Percentiles rank a stretch among this genome's conserved stretches.
Evolutionary conservation across 2,329 filamentous ascomycete species (phyloP).

Genomic region (Pseudofabraea citricarpa): DNA sequence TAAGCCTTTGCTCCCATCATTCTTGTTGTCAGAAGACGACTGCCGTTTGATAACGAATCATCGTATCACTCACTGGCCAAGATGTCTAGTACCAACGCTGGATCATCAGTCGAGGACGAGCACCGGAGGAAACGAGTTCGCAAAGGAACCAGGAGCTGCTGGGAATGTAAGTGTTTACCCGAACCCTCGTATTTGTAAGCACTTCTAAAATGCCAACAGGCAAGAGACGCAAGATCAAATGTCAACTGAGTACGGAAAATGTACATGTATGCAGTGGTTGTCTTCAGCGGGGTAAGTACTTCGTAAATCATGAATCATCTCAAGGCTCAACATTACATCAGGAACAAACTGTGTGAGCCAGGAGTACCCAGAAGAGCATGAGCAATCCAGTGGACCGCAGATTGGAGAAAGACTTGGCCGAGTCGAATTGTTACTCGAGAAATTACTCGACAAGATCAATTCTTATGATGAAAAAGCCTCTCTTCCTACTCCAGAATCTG

Average conservation of each 20-base stretch:
- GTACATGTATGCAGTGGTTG: constrained; percentile 41
- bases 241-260: constrained; percentile 35
- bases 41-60: background rate
- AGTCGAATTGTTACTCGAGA: constrained; percentile 24
- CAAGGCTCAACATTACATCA: too few species aligned
- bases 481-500: constrained; percentile 23
- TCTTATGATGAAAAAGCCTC: constrained; percentile 23
- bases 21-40: background rate
- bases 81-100: background rate
- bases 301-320: too few species aligned
- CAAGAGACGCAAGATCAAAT: constrained; percentile 45
- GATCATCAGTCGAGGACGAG: constrained; percentile 13
- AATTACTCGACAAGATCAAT: constrained; percentile 22
- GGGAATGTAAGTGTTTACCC: constrained; percentile 45
- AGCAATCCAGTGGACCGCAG: constrained; percentile 18
- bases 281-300: constrained; percentile 30
- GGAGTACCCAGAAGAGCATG: constrained; percentile 26
- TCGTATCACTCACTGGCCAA: background rate
- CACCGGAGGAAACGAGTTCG: constrained; percentile 23
- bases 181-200: background rate
- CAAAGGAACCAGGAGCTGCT: constrained; percentile 53
- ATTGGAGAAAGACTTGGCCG: constrained; percentile 26
- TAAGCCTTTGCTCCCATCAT: background rate
- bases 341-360: constrained; percentile 25
- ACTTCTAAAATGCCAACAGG: constrained; percentile 9